Evolutionary conservation across 768 basidiomycete species (phyloP).

Genomic region (Leucosporidium yakuticum): DNA sequence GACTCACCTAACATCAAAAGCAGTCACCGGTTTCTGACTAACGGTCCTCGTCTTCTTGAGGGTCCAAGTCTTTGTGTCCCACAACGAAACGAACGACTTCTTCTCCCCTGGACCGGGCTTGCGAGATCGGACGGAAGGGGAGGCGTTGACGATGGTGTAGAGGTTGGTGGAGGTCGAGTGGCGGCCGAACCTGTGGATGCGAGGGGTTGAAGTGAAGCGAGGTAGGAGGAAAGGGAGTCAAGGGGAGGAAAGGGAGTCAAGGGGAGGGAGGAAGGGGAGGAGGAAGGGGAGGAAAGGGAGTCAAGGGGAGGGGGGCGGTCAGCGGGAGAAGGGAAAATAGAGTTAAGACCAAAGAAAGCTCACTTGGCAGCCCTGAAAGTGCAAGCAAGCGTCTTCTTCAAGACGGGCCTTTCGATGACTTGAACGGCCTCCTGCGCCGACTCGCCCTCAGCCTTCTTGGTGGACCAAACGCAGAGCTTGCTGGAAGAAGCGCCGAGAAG

Average conservation of each 20-base stretch:
- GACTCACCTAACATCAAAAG: slow-evolving; percentile 55
- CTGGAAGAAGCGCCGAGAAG: slow-evolving; percentile 29
- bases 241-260: background rate
- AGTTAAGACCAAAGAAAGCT: background rate
- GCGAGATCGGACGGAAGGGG: slow-evolving; percentile 50
- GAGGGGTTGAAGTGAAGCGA: slow-evolving; percentile 10
- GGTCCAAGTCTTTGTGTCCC: slow-evolving; percentile 66
- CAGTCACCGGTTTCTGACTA: slow-evolving; percentile 72
- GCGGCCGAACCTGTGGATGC: slow-evolving; percentile 48
- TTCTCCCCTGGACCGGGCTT: slow-evolving; percentile 49
- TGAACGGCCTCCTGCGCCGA: slow-evolving; percentile 26
- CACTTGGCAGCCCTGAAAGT: slow-evolving; percentile 35
- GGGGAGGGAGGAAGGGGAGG: background rate
- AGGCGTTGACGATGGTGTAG: slow-evolving; percentile 68
- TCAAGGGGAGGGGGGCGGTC: background rate
- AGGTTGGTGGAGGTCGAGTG: slow-evolving; percentile 54
- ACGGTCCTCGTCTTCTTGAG: slow-evolving; percentile 63
- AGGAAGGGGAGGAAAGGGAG: too few relatives aligned
- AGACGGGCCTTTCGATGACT: slow-evolving; percentile 34
- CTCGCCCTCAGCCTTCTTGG: background rate
- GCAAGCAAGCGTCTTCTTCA: slow-evolving; percentile 32
- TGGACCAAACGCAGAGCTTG: slow-evolving; percentile 31
- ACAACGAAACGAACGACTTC: slow-evolving; percentile 43
- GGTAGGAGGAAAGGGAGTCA: background rate
- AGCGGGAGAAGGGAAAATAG: background rate